Percentiles rank a stretch among this genome's conserved stretches.
These are phyloP conservation scores for Lotmaria passim DNA, from an alignment of 208 protist genomes.

Conservation along the genomic window DNA sequence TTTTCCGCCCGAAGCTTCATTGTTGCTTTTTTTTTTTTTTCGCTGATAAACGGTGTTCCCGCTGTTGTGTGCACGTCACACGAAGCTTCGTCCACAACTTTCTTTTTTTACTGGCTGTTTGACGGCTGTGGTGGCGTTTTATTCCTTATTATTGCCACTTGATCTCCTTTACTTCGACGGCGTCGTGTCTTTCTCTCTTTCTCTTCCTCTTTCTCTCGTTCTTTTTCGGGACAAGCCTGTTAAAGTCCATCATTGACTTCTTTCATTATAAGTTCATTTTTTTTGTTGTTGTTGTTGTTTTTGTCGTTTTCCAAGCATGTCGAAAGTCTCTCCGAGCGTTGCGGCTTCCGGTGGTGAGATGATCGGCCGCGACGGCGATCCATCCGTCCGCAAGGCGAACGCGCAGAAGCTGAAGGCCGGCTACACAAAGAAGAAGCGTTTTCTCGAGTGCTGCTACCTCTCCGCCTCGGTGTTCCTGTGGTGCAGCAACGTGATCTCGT, in stretches of 20 bases:
- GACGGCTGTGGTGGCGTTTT: too few relatives aligned
- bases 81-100: too few relatives aligned
- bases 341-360: conserved; percentile 36
- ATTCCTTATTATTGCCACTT: too few relatives aligned
- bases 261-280: not conserved
- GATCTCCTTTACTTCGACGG: too few relatives aligned
- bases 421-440: conserved; percentile 88
- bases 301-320: not conserved
- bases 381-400: conserved; percentile 71
- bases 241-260: not conserved
- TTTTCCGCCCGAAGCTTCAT: too few relatives aligned
- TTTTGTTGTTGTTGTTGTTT: not conserved
- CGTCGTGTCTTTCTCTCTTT: too few relatives aligned
- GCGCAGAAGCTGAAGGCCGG: conserved; percentile 79
- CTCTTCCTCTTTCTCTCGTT: too few relatives aligned
- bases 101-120: too few relatives aligned
- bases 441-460: conserved; percentile 83
- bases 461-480: conserved; percentile 65
- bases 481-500: conserved; percentile 58
- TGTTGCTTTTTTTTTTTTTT: too few relatives aligned
- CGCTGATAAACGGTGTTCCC: too few relatives aligned
- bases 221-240: not conserved
- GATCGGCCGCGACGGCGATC: conserved; percentile 51
- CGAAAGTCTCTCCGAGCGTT: conserved; percentile 3
- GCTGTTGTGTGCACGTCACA: too few relatives aligned